These are phyloP conservation scores for Phytomonas serpens DNA, from an alignment of 208 protist species.

Conservation along the genomic window DNA sequence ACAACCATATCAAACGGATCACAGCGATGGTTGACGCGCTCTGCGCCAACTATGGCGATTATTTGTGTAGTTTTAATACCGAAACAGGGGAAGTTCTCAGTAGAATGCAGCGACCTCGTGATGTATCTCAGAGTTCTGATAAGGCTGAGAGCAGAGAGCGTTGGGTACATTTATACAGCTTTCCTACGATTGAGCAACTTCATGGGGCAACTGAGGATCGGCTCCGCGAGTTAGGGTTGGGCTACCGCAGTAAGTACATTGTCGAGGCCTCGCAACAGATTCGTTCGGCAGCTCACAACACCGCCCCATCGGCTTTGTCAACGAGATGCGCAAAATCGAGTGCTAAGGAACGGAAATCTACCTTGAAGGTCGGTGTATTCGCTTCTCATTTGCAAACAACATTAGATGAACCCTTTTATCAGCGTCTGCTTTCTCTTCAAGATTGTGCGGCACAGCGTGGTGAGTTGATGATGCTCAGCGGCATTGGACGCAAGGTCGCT, in stretches of 20 bases:
- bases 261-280: slow-evolving; percentile 16
- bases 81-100: slow-evolving; percentile 20
- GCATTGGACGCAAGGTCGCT: slow-evolving; percentile 76
- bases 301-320: neutral
- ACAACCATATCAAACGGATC: slow-evolving; percentile 75
- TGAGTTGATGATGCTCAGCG: slow-evolving; percentile 39
- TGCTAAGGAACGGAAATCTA: neutral
- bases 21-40: slow-evolving; percentile 47
- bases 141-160: neutral
- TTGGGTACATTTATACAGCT: slow-evolving; percentile 36
- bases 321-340: neutral
- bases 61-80: slow-evolving; percentile 41
- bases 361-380: neutral
- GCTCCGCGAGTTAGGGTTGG: slow-evolving; percentile 44
- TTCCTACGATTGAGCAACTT: slow-evolving; percentile 46
- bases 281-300: neutral
- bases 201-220: slow-evolving; percentile 18
- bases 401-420: slow-evolving; percentile 27
- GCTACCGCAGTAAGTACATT: slow-evolving; percentile 71
- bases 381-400: neutral
- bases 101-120: neutral
- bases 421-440: slow-evolving; percentile 15
- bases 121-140: neutral
- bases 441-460: slow-evolving; percentile 23
- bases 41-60: slow-evolving; percentile 29